Percentiles rank a stretch among this genome's conserved stretches.
Evolutionary conservation across 1,284 basidiomycete genomes (phyloP).

Genomic region (Gomphus sp.): DNA sequence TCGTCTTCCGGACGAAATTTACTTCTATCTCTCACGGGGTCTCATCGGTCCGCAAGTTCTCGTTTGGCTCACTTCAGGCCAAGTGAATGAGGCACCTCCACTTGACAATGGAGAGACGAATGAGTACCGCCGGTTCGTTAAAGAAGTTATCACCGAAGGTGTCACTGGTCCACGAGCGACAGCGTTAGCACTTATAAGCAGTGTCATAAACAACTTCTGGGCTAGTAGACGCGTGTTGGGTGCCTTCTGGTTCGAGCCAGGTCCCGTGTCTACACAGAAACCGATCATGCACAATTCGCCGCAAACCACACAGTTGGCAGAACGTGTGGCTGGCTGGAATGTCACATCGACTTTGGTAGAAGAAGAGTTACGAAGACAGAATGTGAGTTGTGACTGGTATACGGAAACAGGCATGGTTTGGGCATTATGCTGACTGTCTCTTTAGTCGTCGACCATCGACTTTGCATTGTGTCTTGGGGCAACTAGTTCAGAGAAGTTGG

Average conservation of each 20-base stretch:
- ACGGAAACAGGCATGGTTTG: not conserved
- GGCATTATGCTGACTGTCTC: constrained; percentile 53
- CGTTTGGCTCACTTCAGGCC: constrained; percentile 82
- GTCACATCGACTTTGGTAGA: constrained; percentile 84
- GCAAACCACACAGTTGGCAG: constrained; percentile 79
- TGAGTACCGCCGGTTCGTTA: constrained; percentile 91
- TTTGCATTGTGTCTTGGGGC: constrained; percentile 42
- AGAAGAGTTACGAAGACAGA: constrained; percentile 92
- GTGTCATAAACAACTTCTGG: constrained; percentile 76
- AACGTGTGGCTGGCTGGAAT: constrained; percentile 88
- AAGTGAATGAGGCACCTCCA: constrained; percentile 83
- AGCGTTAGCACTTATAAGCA: constrained; percentile 76
- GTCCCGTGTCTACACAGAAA: constrained; percentile 33
- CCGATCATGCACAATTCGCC: constrained; percentile 64
- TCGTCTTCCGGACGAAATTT: constrained; percentile 92
- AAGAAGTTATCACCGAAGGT: constrained; percentile 91
- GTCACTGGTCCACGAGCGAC: constrained; percentile 89
- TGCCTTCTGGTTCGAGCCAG: constrained; percentile 69
- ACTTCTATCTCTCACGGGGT: constrained; percentile 92
- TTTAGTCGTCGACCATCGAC: constrained; percentile 53
- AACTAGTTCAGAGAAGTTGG: constrained; percentile 64
- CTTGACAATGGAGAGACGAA: constrained; percentile 91
- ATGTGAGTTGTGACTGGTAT: constrained; percentile 49
- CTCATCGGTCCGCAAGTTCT: constrained; percentile 82
- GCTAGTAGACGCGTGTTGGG: constrained; percentile 60